phyloP scores from a whole-genome alignment of 1,284 basidiomycete genomes.

The Cryptococcus maquisensis region DNA sequence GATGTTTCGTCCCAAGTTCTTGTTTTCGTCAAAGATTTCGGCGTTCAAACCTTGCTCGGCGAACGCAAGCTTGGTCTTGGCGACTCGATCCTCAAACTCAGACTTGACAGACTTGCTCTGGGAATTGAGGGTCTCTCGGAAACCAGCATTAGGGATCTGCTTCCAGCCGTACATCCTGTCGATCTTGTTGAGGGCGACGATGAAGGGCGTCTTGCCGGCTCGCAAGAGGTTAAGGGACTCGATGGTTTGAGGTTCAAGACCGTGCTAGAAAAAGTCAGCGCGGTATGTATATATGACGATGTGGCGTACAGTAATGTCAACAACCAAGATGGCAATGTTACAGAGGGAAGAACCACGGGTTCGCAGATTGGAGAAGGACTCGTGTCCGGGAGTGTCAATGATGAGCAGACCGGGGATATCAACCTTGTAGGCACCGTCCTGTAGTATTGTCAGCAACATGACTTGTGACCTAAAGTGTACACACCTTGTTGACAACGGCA shows the following conservation, averaged over 20 bases:
- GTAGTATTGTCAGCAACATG: constrained; percentile 6
- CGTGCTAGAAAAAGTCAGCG: constrained; percentile 61
- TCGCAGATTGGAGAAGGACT: constrained; percentile 97
- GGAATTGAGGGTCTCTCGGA: constrained; percentile 85
- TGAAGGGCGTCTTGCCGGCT: constrained; percentile 97
- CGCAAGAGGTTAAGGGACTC: constrained; percentile 90
- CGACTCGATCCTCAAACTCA: constrained; percentile 86
- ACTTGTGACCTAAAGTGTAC: constrained; percentile 10
- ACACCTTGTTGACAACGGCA: constrained; percentile 76
- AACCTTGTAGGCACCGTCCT: constrained; percentile 83
- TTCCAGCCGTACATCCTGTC: constrained; percentile 98
- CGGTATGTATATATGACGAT: neutral
- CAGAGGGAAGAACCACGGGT: constrained; percentile 95
- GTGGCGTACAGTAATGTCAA: constrained; percentile 85
- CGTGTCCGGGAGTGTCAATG: constrained; percentile 99
- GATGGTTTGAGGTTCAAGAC: constrained; percentile 93
- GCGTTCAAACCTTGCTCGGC: constrained; percentile 97
- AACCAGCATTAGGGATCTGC: constrained; percentile 82
- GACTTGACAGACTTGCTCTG: constrained; percentile 77
- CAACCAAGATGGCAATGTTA: constrained; percentile 98
- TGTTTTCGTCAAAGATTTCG: constrained; percentile 95
- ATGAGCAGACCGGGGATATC: constrained; percentile 94
- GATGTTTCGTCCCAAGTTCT: constrained; percentile 88
- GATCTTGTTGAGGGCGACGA: constrained; percentile 99
- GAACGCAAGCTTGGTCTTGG: constrained; percentile 85